phyloP scores from a whole-genome alignment of 1,139 yeast genomes.

The Kluyveromyces sp. region DNA sequence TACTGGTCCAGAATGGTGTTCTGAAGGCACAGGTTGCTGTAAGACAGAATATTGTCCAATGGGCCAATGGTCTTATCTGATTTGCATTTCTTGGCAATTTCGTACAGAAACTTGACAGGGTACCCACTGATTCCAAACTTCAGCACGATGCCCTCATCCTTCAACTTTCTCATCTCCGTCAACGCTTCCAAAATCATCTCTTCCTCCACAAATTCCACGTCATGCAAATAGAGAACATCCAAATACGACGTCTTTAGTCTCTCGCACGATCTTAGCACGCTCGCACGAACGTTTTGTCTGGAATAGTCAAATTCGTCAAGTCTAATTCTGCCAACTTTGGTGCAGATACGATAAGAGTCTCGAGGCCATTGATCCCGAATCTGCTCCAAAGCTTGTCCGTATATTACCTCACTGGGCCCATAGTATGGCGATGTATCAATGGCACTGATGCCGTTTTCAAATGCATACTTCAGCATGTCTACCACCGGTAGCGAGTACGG shows the following conservation, averaged over 20 bases:
- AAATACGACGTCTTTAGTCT: slow-evolving; percentile 61
- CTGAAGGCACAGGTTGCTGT: slow-evolving; percentile 79
- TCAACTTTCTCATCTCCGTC: slow-evolving; percentile 48
- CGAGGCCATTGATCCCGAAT: slow-evolving; percentile 42
- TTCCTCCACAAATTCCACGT: slow-evolving; percentile 69
- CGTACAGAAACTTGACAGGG: slow-evolving; percentile 62
- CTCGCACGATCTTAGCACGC: slow-evolving; percentile 59
- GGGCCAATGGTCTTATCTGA: slow-evolving; percentile 36
- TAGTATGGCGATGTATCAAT: slow-evolving; percentile 91
- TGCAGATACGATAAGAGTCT: slow-evolving; percentile 61
- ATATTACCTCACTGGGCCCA: slow-evolving; percentile 74
- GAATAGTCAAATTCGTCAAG: slow-evolving; percentile 71
- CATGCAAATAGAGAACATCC: slow-evolving; percentile 82
- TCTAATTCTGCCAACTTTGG: slow-evolving; percentile 77
- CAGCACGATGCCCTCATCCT: slow-evolving; percentile 54
- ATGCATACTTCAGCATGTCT: slow-evolving; percentile 53
- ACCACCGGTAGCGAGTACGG: slow-evolving; percentile 54
- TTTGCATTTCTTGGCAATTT: slow-evolving; percentile 39
- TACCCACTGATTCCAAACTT: slow-evolving; percentile 82
- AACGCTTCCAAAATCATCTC: slow-evolving; percentile 56
- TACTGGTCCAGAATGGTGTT: slow-evolving; percentile 51
- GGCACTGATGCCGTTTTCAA: slow-evolving; percentile 62
- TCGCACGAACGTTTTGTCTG: slow-evolving; percentile 48
- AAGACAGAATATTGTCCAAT: slow-evolving; percentile 72
- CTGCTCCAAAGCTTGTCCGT: slow-evolving; percentile 57